These are phyloP conservation scores for Phytophthora quininea DNA, from an alignment of 352 stramenopile species.

Conservation along the genomic window DNA sequence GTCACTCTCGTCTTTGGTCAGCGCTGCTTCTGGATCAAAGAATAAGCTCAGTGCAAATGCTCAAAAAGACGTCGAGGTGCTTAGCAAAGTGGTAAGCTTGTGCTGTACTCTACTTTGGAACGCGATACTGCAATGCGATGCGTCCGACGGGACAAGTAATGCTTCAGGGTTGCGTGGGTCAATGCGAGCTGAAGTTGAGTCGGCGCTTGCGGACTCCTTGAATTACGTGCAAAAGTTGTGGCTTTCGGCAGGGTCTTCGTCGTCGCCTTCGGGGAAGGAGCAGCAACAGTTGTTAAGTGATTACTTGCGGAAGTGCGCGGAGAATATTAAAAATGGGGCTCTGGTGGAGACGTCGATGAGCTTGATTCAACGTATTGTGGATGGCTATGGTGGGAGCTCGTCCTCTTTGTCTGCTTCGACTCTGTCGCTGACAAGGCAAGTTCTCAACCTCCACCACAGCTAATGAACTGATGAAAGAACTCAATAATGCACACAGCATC, in stretches of 20 bases:
- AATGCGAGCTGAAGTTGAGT: conserved; percentile 59
- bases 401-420: conserved; percentile 46
- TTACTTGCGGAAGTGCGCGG: conserved; percentile 76
- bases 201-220: conserved; percentile 69
- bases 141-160: conserved; percentile 6
- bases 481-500: conserved; percentile 69
- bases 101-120: conserved; percentile 86
- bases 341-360: conserved; percentile 79
- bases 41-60: conserved; percentile 46
- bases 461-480: conserved; percentile 66
- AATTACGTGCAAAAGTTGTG: conserved; percentile 77
- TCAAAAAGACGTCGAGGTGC: conserved; percentile 75
- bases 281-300: conserved; percentile 73
- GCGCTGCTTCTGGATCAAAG: conserved; percentile 56
- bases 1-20: conserved; percentile 69
- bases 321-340: conserved; percentile 62
- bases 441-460: conserved; percentile 37
- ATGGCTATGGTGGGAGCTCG: conserved; percentile 47
- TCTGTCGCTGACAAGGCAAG: conserved; percentile 47
- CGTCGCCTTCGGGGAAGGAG: conserved; percentile 64
- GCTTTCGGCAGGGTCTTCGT: conserved; percentile 47
- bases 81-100: conserved; percentile 76
- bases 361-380: conserved; percentile 73
- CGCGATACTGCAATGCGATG: conserved; percentile 52
- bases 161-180: conserved; percentile 28